Conservation (phyloP, 1,284 basidiomycete species). For the Macrocystidia cucumis region DNA sequence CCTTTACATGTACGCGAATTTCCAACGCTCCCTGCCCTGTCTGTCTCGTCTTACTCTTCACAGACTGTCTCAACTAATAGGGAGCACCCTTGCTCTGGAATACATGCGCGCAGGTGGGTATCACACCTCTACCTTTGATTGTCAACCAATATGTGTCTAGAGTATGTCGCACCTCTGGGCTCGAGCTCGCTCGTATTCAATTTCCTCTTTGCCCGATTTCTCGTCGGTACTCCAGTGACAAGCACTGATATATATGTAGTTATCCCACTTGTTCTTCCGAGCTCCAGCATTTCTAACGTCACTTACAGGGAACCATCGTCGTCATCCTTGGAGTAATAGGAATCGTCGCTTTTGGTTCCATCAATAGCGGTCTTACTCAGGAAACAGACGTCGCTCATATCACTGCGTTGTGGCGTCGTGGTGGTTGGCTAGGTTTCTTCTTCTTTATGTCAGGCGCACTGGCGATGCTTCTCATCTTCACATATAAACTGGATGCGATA, state of each 20-base stretch:
- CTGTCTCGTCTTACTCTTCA: slow-evolving; percentile 4
- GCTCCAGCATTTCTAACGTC: slow-evolving; percentile 4
- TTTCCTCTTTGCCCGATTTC: slow-evolving; percentile 78
- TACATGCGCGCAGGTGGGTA: slow-evolving; percentile 75
- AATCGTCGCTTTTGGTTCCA: slow-evolving; percentile 80
- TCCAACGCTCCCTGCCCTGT: slow-evolving; percentile 7
- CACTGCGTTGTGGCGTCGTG: slow-evolving; percentile 74
- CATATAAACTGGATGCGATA: slow-evolving; percentile 58
- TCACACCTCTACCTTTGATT: neutral
- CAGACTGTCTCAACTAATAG: slow-evolving; percentile 78
- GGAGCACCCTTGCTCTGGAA: slow-evolving; percentile 78
- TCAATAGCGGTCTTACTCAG: slow-evolving; percentile 65
- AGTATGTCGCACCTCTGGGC: slow-evolving; percentile 81
- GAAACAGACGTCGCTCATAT: slow-evolving; percentile 69
- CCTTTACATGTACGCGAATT: slow-evolving; percentile 64
- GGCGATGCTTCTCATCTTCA: slow-evolving; percentile 55
- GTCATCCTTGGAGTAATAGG: slow-evolving; percentile 80
- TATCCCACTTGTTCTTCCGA: slow-evolving; percentile 15
- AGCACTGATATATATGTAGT: slow-evolving; percentile 72
- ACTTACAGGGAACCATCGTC: slow-evolving; percentile 65
- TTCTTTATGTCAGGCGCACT: slow-evolving; percentile 71
- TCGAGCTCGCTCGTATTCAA: slow-evolving; percentile 85
- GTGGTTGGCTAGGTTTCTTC: slow-evolving; percentile 87
- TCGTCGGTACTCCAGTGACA: slow-evolving; percentile 78
- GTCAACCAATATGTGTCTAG: slow-evolving; percentile 24